phyloP scores from a whole-genome alignment of 495 filamentous ascomycete genomes.

The Achaetomiella virescens region DNA sequence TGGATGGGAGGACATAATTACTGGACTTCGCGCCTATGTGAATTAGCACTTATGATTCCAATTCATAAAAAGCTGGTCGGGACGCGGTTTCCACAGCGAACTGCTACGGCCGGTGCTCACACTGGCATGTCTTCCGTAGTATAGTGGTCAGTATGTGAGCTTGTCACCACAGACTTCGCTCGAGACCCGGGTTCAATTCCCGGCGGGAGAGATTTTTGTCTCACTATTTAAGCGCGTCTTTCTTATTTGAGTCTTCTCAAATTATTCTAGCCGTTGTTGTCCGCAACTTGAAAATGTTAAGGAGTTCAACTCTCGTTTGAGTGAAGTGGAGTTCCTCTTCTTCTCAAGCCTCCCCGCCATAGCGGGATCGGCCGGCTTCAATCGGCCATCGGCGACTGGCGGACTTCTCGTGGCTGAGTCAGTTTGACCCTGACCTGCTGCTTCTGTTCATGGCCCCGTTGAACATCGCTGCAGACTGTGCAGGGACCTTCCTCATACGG shows the following conservation, averaged over 20 bases:
- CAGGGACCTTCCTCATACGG: constrained; percentile 17
- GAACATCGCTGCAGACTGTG: not conserved
- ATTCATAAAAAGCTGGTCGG: too few species aligned
- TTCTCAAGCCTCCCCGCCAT: too few species aligned
- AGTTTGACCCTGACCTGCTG: not conserved
- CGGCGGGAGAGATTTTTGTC: constrained; percentile 27
- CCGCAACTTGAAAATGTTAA: too few species aligned
- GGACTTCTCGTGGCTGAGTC: not conserved
- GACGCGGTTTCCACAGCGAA: constrained; percentile 12
- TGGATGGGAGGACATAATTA: too few species aligned
- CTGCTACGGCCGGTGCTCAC: constrained; percentile 21
- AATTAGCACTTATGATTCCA: too few species aligned
- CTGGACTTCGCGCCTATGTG: too few species aligned
- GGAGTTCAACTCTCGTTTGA: too few species aligned
- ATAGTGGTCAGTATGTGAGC: constrained; percentile 31
- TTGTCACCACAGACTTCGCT: constrained; percentile 23
- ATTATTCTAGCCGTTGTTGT: too few species aligned
- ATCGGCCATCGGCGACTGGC: constrained; percentile 16
- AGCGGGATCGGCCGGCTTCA: not conserved
- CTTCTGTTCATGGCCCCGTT: constrained; percentile 3
- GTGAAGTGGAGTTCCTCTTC: too few species aligned
- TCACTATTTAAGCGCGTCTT: too few species aligned
- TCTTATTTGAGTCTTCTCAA: too few species aligned
- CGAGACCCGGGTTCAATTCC: constrained; percentile 31
- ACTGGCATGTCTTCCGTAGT: constrained; percentile 27